phyloP scores from a whole-genome alignment of 2,329 filamentous ascomycete species.

The Phaeoacremonium minimum region DNA sequence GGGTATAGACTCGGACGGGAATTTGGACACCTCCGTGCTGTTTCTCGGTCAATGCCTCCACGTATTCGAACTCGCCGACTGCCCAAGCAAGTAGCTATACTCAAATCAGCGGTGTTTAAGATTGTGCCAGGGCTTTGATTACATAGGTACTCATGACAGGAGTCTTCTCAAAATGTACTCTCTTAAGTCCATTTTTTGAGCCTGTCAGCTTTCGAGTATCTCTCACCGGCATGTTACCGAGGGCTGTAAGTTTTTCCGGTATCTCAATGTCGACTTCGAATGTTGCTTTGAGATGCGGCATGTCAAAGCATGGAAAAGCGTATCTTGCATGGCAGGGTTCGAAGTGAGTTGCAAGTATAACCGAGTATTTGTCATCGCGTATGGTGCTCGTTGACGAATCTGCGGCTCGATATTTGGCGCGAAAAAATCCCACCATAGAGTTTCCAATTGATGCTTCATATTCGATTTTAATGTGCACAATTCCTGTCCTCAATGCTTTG shows the following conservation, averaged over 20 bases:
- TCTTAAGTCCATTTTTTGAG: slow-evolving; percentile 39
- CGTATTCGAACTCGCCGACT: slow-evolving; percentile 63
- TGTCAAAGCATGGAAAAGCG: slow-evolving; percentile 70
- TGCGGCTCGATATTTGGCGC: neutral
- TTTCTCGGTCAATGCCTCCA: slow-evolving; percentile 44
- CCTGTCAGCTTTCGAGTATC: neutral
- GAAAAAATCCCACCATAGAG: neutral
- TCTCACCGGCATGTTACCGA: slow-evolving; percentile 59
- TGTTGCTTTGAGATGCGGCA: slow-evolving; percentile 65
- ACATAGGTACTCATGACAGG: slow-evolving; percentile 67
- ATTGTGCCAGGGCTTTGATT: neutral
- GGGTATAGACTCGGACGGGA: slow-evolving; percentile 58
- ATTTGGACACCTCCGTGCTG: slow-evolving; percentile 57
- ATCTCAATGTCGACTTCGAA: slow-evolving; percentile 65
- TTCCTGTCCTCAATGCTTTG: neutral
- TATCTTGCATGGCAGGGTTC: slow-evolving; percentile 63
- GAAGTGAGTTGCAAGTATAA: slow-evolving; percentile 56
- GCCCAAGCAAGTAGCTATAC: slow-evolving; percentile 59
- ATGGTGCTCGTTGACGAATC: slow-evolving; percentile 17
- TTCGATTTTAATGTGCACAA: neutral
- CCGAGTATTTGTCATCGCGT: neutral
- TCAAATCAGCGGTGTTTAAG: neutral
- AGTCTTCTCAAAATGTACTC: slow-evolving; percentile 63
- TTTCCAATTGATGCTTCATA: neutral
- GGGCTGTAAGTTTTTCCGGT: slow-evolving; percentile 60